Evolutionary conservation across 2,329 filamentous ascomycete genomes (phyloP).

Genomic region (Salinomyces thailandicus): DNA sequence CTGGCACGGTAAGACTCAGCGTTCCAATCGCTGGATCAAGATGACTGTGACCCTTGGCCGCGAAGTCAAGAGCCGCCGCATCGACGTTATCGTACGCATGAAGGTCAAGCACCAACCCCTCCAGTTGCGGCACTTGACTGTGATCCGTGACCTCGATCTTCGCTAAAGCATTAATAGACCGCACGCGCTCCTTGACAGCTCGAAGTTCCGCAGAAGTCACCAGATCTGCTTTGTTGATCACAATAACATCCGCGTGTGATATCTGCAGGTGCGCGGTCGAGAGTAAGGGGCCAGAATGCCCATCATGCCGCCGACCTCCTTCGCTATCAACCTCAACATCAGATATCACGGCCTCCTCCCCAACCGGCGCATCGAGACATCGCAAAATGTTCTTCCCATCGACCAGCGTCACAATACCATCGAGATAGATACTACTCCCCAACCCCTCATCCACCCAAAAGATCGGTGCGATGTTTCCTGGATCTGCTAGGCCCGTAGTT

Average conservation of each 20-base stretch:
- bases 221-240: constrained; percentile 88
- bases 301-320: constrained; percentile 33
- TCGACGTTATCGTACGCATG: constrained; percentile 84
- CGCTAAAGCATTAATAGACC: constrained; percentile 81
- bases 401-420: constrained; percentile 91
- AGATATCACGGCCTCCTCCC: constrained; percentile 17
- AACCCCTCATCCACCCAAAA: constrained; percentile 98
- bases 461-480: constrained; percentile 85
- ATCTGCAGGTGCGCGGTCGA: constrained; percentile 95
- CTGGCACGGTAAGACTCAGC: constrained; percentile 57
- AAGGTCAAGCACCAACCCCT: constrained; percentile 78
- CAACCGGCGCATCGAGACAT: constrained; percentile 59
- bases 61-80: constrained; percentile 52
- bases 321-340: constrained; percentile 29
- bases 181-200: constrained; percentile 59
- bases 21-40: constrained; percentile 86
- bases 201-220: constrained; percentile 60
- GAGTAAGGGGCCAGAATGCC: constrained; percentile 53
- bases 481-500: constrained; percentile 89
- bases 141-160: constrained; percentile 72
- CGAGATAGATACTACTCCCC: constrained; percentile 88
- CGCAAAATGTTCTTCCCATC: constrained; percentile 87
- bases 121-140: constrained; percentile 68
- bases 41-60: constrained; percentile 73
- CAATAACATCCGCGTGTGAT: constrained; percentile 87